Base-by-base conservation (phyloP, 352 stramenopile species). In the Ochromonadaceae sp. region DNA sequence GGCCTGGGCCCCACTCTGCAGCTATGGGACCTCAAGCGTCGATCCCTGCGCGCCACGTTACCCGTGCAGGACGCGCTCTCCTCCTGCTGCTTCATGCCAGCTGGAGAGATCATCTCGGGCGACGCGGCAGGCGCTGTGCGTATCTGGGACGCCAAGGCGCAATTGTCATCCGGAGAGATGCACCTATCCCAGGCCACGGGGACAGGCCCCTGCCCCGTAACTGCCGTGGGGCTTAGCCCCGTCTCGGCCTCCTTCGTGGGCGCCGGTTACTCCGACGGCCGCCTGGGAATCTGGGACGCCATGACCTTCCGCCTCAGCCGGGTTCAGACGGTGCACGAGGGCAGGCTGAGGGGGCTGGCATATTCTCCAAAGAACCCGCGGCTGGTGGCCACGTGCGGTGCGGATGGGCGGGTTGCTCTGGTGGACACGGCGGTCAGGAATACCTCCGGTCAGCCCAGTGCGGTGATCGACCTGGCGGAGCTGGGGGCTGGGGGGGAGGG, bases 1-100 rank as follows among this genome's bases (percentile, higher is more conserved):
- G 9, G 26, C 20, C 4, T 63, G 10, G 3, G 22, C 20, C 17
- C 7, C 5, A 4, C 25, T 32, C 22, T 63, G 34, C 38, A 50
- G 41, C 2, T 63, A 36, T 63, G 55, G 55, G 55, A 63, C 22
- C 20, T 63, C 5, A 63, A 63, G 22, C 39, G 5, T 42, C 32
- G 55, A 34, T 4, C 48, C 12, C 36, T 63, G 3, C 48, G 35
- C 35, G 12, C 20, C 2, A 7, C 41, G 22, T 49, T 63, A 3
- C 15, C 2, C 28, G 38, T 26, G 2, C 55, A 63, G 7, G 3
- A 36, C 52, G 2, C 35, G 5, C 15, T 63, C 36, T n/a, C 31
- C 32, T 60, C 28, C 7, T 4, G 28, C 26, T 4, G 2, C 26
- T 60, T 60, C 32, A 3, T 34, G 30, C 2, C 5, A 7, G 34